Percentiles rank a stretch among this genome's conserved stretches.
Conservation (phyloP, 371 early-diverging fungal species). For the Syncephalastrum sp. region DNA sequence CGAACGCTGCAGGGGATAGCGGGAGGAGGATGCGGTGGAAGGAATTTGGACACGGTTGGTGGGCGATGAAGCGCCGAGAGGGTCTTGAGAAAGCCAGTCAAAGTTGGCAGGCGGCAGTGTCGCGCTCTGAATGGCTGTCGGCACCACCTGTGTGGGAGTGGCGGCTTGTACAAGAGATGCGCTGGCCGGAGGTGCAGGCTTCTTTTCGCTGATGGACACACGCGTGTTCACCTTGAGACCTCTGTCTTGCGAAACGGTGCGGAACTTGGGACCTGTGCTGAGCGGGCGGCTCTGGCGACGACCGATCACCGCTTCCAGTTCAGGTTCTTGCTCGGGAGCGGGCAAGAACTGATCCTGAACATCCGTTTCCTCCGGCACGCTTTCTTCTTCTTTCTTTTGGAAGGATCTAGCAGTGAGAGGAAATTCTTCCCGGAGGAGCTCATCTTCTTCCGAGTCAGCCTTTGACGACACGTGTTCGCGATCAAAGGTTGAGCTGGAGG, state of each 20-base stretch:
- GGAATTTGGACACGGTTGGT: constrained; percentile 23
- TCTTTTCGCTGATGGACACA: constrained; percentile 2
- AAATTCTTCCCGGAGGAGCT: neutral
- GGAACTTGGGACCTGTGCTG: constrained; percentile 17
- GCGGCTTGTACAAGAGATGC: neutral
- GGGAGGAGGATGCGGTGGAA: constrained; percentile 3
- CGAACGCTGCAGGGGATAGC: constrained; percentile 11
- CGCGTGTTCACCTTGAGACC: constrained; percentile 39
- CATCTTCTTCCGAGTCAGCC: constrained; percentile 11
- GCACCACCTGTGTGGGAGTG: constrained; percentile 10
- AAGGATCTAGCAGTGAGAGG: neutral
- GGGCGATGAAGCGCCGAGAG: constrained; percentile 22
- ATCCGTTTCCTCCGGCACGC: neutral
- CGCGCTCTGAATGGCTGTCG: constrained; percentile 28
- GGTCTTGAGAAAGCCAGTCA: constrained; percentile 29
- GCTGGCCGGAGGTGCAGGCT: neutral
- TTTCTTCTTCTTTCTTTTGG: too few species aligned
- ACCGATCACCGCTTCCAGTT: neutral
- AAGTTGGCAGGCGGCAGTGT: constrained; percentile 28
- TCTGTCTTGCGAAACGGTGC: constrained; percentile 32
- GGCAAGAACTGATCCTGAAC: neutral
- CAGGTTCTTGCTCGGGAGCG: neutral
- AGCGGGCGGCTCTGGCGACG: neutral
- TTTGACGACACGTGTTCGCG: neutral
- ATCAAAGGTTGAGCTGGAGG: constrained; percentile 9